phyloP scores from a whole-genome alignment of 2,329 filamentous ascomycete species.

The Sporothrix protearum region DNA sequence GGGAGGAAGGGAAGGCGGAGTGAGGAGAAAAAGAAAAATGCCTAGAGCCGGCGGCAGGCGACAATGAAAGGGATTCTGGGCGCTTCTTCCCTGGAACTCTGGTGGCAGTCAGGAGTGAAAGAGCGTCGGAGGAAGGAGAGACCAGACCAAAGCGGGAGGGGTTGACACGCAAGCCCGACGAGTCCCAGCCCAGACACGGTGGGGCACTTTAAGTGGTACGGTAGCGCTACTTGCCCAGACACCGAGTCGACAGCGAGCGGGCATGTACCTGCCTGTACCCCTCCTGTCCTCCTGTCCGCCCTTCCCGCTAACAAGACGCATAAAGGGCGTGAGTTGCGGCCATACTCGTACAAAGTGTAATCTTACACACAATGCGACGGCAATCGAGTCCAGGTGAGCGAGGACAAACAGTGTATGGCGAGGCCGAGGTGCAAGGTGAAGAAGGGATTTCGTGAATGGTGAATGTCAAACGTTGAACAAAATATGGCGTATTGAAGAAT shows the following conservation, averaged over 20 bases:
- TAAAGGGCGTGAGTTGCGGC: not conserved
- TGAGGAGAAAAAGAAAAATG: constrained; percentile 8
- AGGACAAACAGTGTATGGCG: not conserved
- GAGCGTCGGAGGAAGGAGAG: constrained; percentile 1
- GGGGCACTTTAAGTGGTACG: constrained; percentile 10
- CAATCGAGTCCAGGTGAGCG: not conserved
- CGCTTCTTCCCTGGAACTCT: not conserved
- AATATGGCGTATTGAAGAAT: no score
- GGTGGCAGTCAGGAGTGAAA: not conserved
- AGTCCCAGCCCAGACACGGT: not conserved
- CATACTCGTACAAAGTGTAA: not conserved
- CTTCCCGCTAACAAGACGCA: not conserved
- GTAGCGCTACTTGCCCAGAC: not conserved
- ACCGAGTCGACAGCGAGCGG: not conserved
- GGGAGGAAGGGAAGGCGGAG: not conserved
- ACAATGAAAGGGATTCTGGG: constrained; percentile 15
- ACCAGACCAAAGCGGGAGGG: not conserved
- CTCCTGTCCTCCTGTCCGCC: no score
- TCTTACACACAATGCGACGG: not conserved
- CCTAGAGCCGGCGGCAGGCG: constrained; percentile 7
- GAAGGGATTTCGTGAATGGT: not conserved
- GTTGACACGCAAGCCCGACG: constrained; percentile 19
- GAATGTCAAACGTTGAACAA: not conserved
- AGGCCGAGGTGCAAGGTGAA: not conserved
- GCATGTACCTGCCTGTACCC: not conserved